Conservation (phyloP, 306 rosid species). For the Vigna reflexopilosa region DNA sequence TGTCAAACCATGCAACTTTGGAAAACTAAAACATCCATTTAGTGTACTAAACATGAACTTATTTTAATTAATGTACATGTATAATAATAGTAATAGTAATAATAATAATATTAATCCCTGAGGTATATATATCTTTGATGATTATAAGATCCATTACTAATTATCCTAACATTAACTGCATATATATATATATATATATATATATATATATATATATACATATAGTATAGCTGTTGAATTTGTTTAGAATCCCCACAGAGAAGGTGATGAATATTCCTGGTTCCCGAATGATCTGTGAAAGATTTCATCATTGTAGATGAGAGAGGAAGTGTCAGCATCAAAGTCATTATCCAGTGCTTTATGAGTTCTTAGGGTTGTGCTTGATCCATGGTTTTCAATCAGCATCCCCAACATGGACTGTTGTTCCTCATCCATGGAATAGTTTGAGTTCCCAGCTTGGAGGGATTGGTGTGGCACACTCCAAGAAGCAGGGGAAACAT, state of each 20-base stretch:
- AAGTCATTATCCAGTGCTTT: slow-evolving; percentile 46
- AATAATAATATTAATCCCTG: neutral
- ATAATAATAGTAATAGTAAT: neutral
- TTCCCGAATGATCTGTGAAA: slow-evolving; percentile 45
- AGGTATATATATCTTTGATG: neutral
- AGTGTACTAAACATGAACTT: neutral
- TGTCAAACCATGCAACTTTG: slow-evolving; percentile 17
- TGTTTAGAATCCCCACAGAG: slow-evolving; percentile 65
- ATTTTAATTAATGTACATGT: slow-evolving; percentile 42
- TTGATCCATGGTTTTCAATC: slow-evolving; percentile 49
- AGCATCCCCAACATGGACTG: slow-evolving; percentile 54
- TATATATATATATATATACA: too few relatives aligned
- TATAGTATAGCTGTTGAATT: neutral
- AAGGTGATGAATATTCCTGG: slow-evolving; percentile 56
- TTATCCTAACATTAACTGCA: neutral
- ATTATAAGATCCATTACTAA: too few relatives aligned
- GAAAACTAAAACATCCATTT: slow-evolving; percentile 33
- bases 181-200: too few relatives aligned
- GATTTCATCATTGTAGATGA: slow-evolving; percentile 52
- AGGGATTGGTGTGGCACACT: slow-evolving; percentile 31
- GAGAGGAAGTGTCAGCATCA: slow-evolving; percentile 55
- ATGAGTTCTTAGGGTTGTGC: slow-evolving; percentile 5
- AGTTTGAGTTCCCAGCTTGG: slow-evolving; percentile 35
- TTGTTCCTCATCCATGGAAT: slow-evolving; percentile 46
- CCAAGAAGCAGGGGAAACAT: slow-evolving; percentile 49